These are phyloP conservation scores for Crithidia mellificae DNA, from an alignment of 208 protist genomes.

Conservation along the genomic window DNA sequence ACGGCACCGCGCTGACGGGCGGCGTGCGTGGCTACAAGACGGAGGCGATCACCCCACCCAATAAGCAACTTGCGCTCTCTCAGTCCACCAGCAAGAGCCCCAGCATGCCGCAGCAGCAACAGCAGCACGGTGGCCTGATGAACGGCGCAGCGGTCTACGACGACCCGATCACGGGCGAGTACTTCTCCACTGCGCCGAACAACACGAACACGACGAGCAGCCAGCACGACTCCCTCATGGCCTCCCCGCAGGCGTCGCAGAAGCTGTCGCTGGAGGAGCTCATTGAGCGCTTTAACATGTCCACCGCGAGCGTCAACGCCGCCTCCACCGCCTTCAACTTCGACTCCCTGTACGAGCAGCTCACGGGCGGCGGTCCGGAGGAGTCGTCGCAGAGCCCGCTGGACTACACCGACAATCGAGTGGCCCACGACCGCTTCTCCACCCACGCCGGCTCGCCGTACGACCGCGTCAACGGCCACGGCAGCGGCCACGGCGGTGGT, in stretches of 20 bases:
- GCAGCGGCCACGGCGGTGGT: not conserved
- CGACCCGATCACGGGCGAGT: constrained; percentile 25
- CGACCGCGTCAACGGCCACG: constrained; percentile 4
- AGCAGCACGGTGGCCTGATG: not conserved
- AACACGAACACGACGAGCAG: constrained; percentile 8
- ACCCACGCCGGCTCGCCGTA: not conserved
- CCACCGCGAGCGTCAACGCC: constrained; percentile 10
- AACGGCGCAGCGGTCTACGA: constrained; percentile 8
- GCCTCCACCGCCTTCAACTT: constrained; percentile 36
- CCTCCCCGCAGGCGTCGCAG: constrained; percentile 46
- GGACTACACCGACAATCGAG: constrained; percentile 23
- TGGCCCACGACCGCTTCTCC: not conserved
- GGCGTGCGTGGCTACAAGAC: constrained; percentile 14
- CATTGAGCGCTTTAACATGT: constrained; percentile 44
- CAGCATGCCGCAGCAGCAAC: constrained; percentile 14
- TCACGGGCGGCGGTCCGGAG: constrained; percentile 33
- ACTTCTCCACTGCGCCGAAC: constrained; percentile 30
- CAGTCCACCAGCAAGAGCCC: constrained; percentile 30
- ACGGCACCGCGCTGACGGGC: constrained; percentile 5
- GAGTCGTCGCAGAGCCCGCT: constrained; percentile 24
- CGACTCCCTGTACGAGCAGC: constrained; percentile 57
- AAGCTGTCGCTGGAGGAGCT: constrained; percentile 55
- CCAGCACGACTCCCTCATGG: constrained; percentile 38
- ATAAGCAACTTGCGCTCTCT: constrained; percentile 31
- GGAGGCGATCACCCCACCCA: constrained; percentile 30